These are phyloP conservation scores for Aspergillus phoenicis DNA, from an alignment of 2,329 filamentous ascomycete genomes.

Conservation along the genomic window DNA sequence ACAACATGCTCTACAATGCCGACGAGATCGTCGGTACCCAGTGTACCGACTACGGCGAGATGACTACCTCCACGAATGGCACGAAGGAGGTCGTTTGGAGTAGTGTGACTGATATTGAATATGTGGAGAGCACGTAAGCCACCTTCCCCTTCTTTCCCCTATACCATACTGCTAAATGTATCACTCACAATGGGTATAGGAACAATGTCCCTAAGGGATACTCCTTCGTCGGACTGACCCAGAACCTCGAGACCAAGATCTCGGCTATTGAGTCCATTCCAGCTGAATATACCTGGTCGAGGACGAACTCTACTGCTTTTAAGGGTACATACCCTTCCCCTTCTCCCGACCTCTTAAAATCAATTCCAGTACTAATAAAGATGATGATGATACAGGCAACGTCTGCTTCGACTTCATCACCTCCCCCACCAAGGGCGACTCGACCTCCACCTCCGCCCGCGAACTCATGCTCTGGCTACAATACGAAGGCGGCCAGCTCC, in stretches of 20 bases:
- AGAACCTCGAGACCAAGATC: conserved; percentile 45
- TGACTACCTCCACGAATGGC: conserved; percentile 32
- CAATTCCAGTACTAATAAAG: neutral
- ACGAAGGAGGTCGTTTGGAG: conserved; percentile 43
- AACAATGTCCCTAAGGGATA: conserved; percentile 49
- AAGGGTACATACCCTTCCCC: conserved; percentile 34
- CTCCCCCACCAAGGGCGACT: conserved; percentile 47
- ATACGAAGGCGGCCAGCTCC: conserved; percentile 49
- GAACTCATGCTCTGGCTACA: conserved; percentile 52
- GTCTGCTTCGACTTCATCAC: conserved; percentile 52
- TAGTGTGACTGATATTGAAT: conserved; percentile 44
- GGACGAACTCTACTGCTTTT: conserved; percentile 45
- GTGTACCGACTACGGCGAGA: conserved; percentile 44
- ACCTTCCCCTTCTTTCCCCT: neutral
- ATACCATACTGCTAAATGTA: neutral
- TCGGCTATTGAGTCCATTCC: conserved; percentile 45
- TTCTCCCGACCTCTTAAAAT: neutral
- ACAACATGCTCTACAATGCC: conserved; percentile 51
- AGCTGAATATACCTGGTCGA: conserved; percentile 44
- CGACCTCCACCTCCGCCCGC: conserved; percentile 42
- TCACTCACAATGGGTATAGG: conserved; percentile 13
- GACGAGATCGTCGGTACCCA: conserved; percentile 42
- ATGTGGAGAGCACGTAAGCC: conserved; percentile 28
- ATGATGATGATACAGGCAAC: conserved; percentile 26
- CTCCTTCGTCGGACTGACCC: conserved; percentile 49